phyloP scores from a whole-genome alignment of 2,329 filamentous ascomycete genomes.

The Ophiosphaerella korrae region DNA sequence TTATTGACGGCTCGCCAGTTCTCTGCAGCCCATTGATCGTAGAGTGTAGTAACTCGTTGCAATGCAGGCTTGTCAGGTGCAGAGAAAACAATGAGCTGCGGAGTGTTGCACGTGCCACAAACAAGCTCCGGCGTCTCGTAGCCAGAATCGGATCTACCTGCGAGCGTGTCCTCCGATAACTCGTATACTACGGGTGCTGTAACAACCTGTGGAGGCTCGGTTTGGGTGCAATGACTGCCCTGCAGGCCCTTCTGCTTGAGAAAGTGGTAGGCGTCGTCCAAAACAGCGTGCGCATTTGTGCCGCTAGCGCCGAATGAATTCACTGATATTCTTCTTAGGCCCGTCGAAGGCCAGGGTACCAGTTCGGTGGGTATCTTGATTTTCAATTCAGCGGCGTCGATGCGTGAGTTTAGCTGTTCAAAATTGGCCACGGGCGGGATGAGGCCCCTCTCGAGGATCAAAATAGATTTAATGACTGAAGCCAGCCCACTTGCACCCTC shows the following conservation, averaged over 20 bases:
- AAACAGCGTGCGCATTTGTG: slow-evolving; percentile 33
- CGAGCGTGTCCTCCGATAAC: too few species aligned
- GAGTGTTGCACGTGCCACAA: too few species aligned
- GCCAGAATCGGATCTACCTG: too few species aligned
- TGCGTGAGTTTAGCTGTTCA: slow-evolving; percentile 11
- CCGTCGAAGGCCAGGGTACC: slow-evolving; percentile 4
- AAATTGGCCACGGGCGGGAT: slow-evolving; percentile 34
- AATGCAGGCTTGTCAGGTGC: too few species aligned
- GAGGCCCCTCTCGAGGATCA: slow-evolving; percentile 44
- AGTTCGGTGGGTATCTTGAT: too few species aligned
- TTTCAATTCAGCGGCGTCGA: slow-evolving; percentile 2
- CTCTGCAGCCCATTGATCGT: too few species aligned
- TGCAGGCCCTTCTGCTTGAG: not conserved
- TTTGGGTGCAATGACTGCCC: not conserved
- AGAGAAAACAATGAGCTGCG: too few species aligned
- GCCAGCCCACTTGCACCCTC: slow-evolving; percentile 46
- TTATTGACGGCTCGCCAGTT: too few species aligned
- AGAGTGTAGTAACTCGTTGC: too few species aligned
- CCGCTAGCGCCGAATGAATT: slow-evolving; percentile 36
- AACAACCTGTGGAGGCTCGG: slow-evolving; percentile 6
- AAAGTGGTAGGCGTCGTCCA: slow-evolving; percentile 11
- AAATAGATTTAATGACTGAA: slow-evolving; percentile 44
- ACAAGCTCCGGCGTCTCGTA: too few species aligned
- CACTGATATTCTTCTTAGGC: too few species aligned
- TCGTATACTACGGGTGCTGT: too few species aligned